Conservation (phyloP, 108 stramenopile species). For the Schizochytrium sp. region DNA sequence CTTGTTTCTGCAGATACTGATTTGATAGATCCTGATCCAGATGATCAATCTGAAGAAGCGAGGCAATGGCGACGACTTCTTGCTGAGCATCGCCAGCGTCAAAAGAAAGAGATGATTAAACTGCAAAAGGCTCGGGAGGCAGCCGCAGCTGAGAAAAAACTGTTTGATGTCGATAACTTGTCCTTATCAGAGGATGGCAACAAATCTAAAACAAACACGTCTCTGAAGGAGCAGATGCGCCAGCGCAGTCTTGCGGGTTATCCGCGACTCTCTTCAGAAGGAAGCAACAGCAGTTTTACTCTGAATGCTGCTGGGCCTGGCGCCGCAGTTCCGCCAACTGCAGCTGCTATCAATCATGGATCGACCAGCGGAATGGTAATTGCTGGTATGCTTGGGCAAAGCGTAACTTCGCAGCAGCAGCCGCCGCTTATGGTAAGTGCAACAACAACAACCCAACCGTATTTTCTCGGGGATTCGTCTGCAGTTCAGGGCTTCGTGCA, state of each 20-base stretch:
- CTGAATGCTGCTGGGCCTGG: slow-evolving; percentile 12
- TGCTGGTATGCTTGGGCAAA: not conserved
- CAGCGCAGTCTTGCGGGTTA: not conserved
- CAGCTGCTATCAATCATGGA: not conserved
- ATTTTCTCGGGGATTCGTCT: not conserved
- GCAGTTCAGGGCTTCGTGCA: not conserved
- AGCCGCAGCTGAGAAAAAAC: slow-evolving; percentile 41
- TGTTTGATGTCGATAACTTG: slow-evolving; percentile 13
- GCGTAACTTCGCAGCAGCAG: not conserved
- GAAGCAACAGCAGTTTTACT: not conserved
- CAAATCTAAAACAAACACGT: not conserved
- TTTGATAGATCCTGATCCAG: not conserved
- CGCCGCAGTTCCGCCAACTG: not conserved
- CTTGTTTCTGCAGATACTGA: not conserved
- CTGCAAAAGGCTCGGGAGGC: not conserved
- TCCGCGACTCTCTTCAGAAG: not conserved
- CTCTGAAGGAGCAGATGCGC: slow-evolving; percentile 29
- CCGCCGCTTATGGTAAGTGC: not conserved
- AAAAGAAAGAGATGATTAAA: not conserved
- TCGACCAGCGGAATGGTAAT: not conserved
- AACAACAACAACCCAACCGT: not conserved
- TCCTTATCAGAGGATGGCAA: not conserved
- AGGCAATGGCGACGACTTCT: not conserved
- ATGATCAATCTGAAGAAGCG: slow-evolving; percentile 53
- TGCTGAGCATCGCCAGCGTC: not conserved